Percentiles rank a stretch among this genome's conserved stretches.
Evolutionary conservation across 306 rosid species (phyloP).

Genomic region (Benincasa hispida): DNA sequence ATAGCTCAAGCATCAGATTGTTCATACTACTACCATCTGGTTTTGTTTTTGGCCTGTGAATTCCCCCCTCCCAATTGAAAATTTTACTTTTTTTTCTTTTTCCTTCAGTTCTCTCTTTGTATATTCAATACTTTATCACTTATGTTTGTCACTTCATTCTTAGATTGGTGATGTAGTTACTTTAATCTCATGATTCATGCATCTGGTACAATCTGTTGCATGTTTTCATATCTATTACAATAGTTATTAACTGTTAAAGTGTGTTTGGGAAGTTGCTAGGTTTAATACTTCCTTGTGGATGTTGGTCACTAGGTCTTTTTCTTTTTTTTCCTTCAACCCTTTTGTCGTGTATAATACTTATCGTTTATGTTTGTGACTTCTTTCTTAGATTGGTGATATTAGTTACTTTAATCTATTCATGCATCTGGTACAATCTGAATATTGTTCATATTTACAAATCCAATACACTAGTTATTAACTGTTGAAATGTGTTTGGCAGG

Average conservation of each 20-base stretch:
- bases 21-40: background rate
- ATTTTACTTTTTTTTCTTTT: background rate
- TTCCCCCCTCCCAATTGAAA: background rate
- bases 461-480: background rate
- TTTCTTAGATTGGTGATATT: background rate
- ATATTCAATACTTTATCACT: too few relatives aligned
- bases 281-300: too few relatives aligned
- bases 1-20: too few relatives aligned
- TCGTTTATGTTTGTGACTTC: background rate
- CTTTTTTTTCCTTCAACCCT: too few relatives aligned
- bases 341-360: background rate
- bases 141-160: background rate
- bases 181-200: background rate
- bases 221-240: background rate
- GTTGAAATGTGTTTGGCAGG: background rate
- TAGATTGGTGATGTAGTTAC: background rate
- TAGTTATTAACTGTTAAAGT: background rate
- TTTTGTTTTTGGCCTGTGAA: constrained; percentile 1
- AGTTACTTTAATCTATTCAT: background rate
- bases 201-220: background rate
- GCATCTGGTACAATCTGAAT: background rate
- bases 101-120: too few relatives aligned
- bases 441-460: background rate
- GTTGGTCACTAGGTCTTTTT: too few relatives aligned
- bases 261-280: background rate